These are phyloP conservation scores for Poa pratensis DNA, from an alignment of 176 grass and related monocot genomes.

Conservation along the genomic window DNA sequence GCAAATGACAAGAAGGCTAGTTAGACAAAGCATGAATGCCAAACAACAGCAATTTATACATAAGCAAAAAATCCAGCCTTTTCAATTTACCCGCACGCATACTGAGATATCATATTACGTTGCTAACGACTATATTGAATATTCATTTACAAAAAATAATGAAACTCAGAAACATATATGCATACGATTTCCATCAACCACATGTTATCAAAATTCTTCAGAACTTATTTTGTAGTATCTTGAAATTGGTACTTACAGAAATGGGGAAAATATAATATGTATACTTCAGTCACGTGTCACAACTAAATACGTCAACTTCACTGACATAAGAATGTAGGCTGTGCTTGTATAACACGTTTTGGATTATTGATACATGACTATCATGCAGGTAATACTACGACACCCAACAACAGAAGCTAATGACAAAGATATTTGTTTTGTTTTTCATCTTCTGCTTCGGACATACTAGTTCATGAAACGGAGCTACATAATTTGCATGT, in stretches of 20 bases:
- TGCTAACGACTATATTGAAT: background rate
- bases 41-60: background rate
- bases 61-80: slow-evolving; percentile 5
- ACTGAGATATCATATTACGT: background rate
- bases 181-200: background rate
- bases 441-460: background rate
- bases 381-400: slow-evolving; percentile 2
- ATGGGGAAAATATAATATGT: background rate
- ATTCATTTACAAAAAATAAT: background rate
- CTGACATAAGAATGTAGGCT: slow-evolving; percentile 9
- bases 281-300: background rate
- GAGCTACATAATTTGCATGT: slow-evolving; percentile 7
- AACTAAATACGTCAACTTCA: background rate
- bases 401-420: background rate
- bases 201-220: background rate
- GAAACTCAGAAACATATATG: slow-evolving; percentile 22
- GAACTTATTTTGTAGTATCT: background rate
- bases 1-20: slow-evolving; percentile 26
- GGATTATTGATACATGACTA: slow-evolving; percentile 6
- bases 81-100: background rate
- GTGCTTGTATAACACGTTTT: slow-evolving; percentile 10
- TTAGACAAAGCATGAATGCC: slow-evolving; percentile 21
- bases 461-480: slow-evolving; percentile 1
- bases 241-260: slow-evolving; percentile 9
- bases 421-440: background rate